Evolutionary conservation across 257 asterid species (phyloP).

Genomic region (Salvia rosmarinus): DNA sequence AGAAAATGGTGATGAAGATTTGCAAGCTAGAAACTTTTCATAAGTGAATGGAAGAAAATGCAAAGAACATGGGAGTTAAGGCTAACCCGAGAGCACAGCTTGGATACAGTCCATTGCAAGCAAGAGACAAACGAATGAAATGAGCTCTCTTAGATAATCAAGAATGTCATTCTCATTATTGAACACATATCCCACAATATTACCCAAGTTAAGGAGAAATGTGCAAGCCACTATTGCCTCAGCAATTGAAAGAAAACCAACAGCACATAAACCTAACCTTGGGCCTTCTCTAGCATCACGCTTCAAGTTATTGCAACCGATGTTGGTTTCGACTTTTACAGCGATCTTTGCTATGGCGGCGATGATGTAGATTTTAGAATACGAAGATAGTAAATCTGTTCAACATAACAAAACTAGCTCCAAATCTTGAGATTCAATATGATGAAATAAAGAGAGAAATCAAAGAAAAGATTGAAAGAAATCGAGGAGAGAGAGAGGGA

Average conservation of each 20-base stretch:
- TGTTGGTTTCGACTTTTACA: no score
- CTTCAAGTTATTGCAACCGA: no score
- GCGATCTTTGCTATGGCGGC: no score
- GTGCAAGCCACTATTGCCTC: slow-evolving; percentile 49
- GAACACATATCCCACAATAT: slow-evolving; percentile 53
- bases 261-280: slow-evolving; percentile 52
- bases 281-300: slow-evolving; percentile 50
- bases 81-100: slow-evolving; percentile 55
- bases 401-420: no score
- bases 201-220: slow-evolving; percentile 44
- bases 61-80: neutral
- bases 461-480: no score
- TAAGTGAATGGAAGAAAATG: neutral
- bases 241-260: slow-evolving; percentile 40
- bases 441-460: no score
- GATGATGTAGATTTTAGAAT: no score
- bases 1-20: neutral
- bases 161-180: slow-evolving; percentile 51
- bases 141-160: slow-evolving; percentile 38
- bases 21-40: slow-evolving; percentile 16
- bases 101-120: slow-evolving; percentile 50
- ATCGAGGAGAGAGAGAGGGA: no score
- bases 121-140: slow-evolving; percentile 50
- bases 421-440: no score
- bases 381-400: no score